Evolutionary conservation across 495 filamentous ascomycete genomes (phyloP).

Genomic region (Aspergillus wentii): DNA sequence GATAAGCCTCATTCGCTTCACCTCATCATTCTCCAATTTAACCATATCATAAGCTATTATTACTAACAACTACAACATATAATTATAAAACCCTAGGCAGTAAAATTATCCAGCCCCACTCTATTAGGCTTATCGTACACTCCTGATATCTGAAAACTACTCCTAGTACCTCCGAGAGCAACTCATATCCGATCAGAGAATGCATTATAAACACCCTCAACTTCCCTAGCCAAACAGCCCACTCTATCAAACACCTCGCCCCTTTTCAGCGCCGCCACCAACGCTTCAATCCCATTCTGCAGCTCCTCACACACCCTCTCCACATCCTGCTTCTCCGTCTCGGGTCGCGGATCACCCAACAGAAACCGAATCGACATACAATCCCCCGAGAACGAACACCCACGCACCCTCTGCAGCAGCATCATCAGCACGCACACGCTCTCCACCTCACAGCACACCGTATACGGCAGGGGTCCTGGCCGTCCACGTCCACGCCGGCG

Average conservation of each 20-base stretch:
- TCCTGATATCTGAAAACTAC: too few relatives aligned
- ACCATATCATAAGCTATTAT: too few relatives aligned
- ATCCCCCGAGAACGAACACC: not conserved
- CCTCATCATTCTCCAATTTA: too few relatives aligned
- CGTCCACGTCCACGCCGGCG: not conserved
- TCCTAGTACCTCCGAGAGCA: too few relatives aligned
- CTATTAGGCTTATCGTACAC: too few relatives aligned
- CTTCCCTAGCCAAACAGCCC: not conserved
- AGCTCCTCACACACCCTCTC: conserved; percentile 7
- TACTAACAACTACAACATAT: too few relatives aligned
- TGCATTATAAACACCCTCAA: conserved; percentile 2
- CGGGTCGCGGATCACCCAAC: not conserved
- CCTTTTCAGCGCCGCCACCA: not conserved
- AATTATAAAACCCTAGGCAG: too few relatives aligned
- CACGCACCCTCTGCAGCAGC: not conserved
- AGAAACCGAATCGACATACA: not conserved
- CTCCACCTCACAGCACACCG: conserved; percentile 2
- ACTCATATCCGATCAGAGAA: too few relatives aligned
- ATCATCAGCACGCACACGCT: conserved; percentile 2
- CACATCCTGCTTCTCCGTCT: conserved; percentile 5
- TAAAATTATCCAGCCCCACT: too few relatives aligned
- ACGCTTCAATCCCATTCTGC: conserved; percentile 1
- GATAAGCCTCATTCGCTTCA: too few relatives aligned
- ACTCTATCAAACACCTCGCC: conserved; percentile 1
- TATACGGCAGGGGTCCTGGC: conserved; percentile 1